Percentiles rank a stretch among this genome's conserved stretches.
These are phyloP conservation scores for Musa balbisiana DNA, from an alignment of 202 grass and related monocot genomes.

Conservation along the genomic window DNA sequence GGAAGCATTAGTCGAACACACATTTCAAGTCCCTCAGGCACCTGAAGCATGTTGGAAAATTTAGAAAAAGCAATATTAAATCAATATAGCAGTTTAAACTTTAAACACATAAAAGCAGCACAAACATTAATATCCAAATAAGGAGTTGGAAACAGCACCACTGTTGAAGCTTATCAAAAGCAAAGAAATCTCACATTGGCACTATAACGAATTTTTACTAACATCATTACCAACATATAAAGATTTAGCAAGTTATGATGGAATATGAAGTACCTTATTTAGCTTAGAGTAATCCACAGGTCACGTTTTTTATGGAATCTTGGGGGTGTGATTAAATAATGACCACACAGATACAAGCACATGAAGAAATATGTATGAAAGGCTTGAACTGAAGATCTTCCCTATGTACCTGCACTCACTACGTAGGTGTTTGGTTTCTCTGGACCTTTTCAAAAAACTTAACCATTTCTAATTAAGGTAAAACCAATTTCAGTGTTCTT, in stretches of 20 bases:
- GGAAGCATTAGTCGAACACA: slow-evolving; percentile 95
- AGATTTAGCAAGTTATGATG: not conserved
- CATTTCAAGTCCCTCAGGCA: slow-evolving; percentile 98
- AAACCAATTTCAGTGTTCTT: too few species aligned
- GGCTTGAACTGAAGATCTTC: not conserved
- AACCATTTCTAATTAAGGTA: too few species aligned
- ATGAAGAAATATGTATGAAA: not conserved
- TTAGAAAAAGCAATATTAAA: not conserved
- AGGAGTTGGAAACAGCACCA: not conserved
- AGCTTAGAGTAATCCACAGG: not conserved
- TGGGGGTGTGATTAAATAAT: not conserved
- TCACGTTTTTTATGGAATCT: not conserved
- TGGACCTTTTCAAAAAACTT: too few species aligned
- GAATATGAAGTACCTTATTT: not conserved
- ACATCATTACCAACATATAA: not conserved
- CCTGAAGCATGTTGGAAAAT: slow-evolving; percentile 38
- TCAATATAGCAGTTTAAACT: not conserved
- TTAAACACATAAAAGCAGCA: not conserved
- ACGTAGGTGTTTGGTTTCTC: too few species aligned
- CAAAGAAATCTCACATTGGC: not conserved
- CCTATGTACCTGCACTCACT: too few species aligned
- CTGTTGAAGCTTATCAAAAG: not conserved
- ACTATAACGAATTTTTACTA: too few species aligned
- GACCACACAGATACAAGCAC: not conserved
- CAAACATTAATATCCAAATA: not conserved